These are phyloP conservation scores for Penium margaritaceum DNA, from an alignment of 139 green algal genomes.

Conservation along the genomic window DNA sequence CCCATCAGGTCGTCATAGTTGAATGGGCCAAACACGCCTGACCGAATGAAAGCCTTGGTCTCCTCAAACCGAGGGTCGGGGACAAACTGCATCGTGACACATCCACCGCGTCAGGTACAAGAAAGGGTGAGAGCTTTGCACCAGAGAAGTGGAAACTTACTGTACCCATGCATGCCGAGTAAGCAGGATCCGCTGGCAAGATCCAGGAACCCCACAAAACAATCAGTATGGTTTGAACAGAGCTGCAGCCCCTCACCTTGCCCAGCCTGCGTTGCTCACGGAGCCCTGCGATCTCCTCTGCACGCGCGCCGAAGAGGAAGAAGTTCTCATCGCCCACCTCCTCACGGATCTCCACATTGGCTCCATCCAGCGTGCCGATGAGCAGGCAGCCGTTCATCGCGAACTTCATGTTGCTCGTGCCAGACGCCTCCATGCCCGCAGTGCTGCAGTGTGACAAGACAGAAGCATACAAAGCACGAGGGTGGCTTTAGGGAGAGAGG, in stretches of 20 bases:
- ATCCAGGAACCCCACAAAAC: not conserved
- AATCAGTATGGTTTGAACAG: no score
- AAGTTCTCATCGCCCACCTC: conserved; percentile 73
- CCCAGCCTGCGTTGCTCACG: conserved; percentile 64
- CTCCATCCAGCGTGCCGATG: conserved; percentile 95
- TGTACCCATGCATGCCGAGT: not conserved
- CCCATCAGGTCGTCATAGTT: conserved; percentile 88
- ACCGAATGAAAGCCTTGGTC: conserved; percentile 55
- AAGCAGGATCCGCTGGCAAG: not conserved
- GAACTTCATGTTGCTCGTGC: conserved; percentile 99
- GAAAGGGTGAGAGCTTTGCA: not conserved
- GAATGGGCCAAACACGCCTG: conserved; percentile 79
- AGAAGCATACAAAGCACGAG: no score
- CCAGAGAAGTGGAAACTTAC: not conserved
- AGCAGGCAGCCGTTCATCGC: conserved; percentile 93
- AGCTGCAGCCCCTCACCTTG: conserved; percentile 39
- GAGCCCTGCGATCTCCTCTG: conserved; percentile 60
- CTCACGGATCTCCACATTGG: conserved; percentile 97
- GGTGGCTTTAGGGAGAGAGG: no score
- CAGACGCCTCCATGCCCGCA: conserved; percentile 80
- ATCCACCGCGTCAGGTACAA: not conserved
- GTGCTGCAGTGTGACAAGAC: no score
- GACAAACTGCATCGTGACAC: conserved; percentile 49
- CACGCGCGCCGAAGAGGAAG: conserved; percentile 73
- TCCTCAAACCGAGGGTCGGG: conserved; percentile 61